Evolutionary conservation across 495 filamentous ascomycete species (phyloP).

Genomic region (Tuber calosporum): DNA sequence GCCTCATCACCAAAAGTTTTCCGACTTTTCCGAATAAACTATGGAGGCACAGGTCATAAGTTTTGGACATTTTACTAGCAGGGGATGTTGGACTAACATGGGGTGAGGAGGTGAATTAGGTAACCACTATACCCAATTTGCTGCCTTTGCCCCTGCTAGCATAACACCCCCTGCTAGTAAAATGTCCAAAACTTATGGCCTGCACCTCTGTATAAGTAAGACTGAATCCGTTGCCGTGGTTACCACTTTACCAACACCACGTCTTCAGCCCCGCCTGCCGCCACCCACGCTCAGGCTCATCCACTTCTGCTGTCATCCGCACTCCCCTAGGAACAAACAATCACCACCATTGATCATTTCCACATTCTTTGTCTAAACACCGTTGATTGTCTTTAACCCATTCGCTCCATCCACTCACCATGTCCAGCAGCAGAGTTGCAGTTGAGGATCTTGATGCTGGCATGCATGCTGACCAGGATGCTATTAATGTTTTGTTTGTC

Average conservation of each 20-base stretch:
- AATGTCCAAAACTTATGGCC: too few species aligned
- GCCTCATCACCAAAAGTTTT: too few species aligned
- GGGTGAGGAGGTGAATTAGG: too few species aligned
- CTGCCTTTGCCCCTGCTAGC: too few species aligned
- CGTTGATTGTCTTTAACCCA: background rate
- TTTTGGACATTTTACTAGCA: too few species aligned
- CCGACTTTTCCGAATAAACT: too few species aligned
- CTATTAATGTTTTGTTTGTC: constrained; percentile 80
- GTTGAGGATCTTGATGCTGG: constrained; percentile 18
- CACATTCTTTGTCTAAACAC: background rate
- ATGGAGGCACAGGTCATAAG: too few species aligned
- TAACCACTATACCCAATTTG: too few species aligned
- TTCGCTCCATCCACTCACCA: background rate
- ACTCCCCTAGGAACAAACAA: background rate
- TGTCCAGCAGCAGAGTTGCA: background rate
- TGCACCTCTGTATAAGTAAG: background rate
- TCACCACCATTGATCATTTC: constrained; percentile 1
- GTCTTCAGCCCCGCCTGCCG: background rate
- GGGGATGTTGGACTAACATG: too few species aligned
- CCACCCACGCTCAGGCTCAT: background rate
- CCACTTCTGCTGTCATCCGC: background rate
- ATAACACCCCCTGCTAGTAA: too few species aligned
- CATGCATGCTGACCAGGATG: constrained; percentile 22
- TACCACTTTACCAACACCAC: background rate
- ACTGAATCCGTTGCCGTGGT: background rate